Percentiles rank a stretch among this genome's conserved stretches.
Conservation (phyloP, 129 eudicot genomes). For the Tanacetum coccineum region DNA sequence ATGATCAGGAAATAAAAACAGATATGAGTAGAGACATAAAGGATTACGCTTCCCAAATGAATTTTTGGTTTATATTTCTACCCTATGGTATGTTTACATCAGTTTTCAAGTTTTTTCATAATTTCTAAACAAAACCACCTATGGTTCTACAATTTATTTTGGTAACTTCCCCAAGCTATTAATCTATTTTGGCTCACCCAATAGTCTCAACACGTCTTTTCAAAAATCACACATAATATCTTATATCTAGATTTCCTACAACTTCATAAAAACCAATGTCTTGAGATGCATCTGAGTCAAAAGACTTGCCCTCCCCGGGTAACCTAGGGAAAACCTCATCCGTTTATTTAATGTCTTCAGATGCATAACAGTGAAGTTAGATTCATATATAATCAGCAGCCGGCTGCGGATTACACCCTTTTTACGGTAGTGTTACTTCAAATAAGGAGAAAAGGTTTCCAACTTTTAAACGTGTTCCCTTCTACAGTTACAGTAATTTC, state of each 20-base stretch:
- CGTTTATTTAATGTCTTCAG: neutral
- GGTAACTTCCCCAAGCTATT: neutral
- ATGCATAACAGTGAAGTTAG: neutral
- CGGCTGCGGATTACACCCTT: slow-evolving; percentile 5
- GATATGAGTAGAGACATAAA: no score
- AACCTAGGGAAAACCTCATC: no score
- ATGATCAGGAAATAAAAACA: no score
- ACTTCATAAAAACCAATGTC: neutral
- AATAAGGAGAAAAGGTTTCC: slow-evolving; percentile 13
- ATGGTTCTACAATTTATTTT: neutral
- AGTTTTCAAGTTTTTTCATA: slow-evolving; percentile 1
- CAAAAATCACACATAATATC: neutral
- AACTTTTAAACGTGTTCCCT: neutral
- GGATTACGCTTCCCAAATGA: no score
- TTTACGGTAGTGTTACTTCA: neutral
- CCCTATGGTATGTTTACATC: slow-evolving; percentile 1
- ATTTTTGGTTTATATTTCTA: no score
- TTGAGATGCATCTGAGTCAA: slow-evolving; percentile 4
- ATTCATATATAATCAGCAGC: no score
- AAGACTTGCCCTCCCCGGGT: neutral
- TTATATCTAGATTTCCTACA: neutral
- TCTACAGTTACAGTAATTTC: neutral
- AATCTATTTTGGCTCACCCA: neutral
- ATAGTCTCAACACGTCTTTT: neutral
- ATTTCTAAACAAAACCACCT: neutral